These are phyloP conservation scores for Leccinum broughii DNA, from an alignment of 768 basidiomycete genomes.

Conservation along the genomic window DNA sequence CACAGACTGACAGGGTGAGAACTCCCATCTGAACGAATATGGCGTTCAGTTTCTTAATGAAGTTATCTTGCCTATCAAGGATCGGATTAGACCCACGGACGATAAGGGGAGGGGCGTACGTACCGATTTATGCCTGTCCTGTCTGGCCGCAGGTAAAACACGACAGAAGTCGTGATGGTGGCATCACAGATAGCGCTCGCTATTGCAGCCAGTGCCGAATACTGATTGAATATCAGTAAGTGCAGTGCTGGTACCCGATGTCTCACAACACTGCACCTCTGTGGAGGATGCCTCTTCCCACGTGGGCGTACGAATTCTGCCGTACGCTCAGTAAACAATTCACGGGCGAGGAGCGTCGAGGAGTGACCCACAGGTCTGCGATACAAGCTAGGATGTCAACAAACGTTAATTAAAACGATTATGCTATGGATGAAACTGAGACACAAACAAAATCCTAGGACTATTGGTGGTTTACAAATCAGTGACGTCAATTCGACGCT, in stretches of 20 bases:
- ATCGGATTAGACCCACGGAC: not conserved
- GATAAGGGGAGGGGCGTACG: not conserved
- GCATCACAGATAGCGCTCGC: constrained; percentile 22
- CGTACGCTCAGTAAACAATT: not conserved
- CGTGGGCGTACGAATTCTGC: constrained; percentile 13
- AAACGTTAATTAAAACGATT: not conserved
- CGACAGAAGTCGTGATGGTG: constrained; percentile 18
- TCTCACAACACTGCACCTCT: constrained; percentile 4
- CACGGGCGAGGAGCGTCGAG: not conserved
- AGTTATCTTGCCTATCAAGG: constrained; percentile 4
- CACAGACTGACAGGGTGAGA: constrained; percentile 16
- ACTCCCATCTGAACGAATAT: constrained; percentile 24
- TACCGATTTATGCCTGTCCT: constrained; percentile 16
- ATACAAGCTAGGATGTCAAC: constrained; percentile 2
- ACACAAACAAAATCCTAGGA: constrained; percentile 18
- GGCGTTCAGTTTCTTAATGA: constrained; percentile 13
- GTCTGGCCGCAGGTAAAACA: constrained; percentile 15
- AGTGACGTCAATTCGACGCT: not conserved
- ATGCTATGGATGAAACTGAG: not conserved
- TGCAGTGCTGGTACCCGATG: not conserved
- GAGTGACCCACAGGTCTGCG: constrained; percentile 8
- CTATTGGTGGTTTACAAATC: not conserved
- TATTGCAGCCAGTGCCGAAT: constrained; percentile 7
- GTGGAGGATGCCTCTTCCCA: not conserved
- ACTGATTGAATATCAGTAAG: constrained; percentile 5